Percentiles rank a stretch among this genome's conserved stretches.
phyloP scores from a whole-genome alignment of 2,329 filamentous ascomycete species.

The Claviceps digitariae region DNA sequence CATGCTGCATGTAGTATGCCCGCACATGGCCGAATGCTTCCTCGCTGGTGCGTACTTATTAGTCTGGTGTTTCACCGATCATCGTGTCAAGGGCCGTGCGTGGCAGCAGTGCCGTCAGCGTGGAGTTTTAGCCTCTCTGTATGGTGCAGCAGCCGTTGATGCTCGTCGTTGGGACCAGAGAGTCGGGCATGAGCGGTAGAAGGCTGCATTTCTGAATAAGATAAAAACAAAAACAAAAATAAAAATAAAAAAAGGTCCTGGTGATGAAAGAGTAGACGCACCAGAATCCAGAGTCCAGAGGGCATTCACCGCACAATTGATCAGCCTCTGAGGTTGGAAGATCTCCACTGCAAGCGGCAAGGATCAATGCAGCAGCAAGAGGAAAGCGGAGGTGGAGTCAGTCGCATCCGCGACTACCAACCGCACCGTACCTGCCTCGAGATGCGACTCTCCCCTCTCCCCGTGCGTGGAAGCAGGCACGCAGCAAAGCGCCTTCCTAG shows the following conservation, averaged over 20 bases:
- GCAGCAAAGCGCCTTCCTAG: too few species aligned
- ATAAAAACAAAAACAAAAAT: too few species aligned
- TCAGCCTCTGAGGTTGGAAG: neutral
- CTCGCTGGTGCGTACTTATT: neutral
- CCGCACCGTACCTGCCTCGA: neutral
- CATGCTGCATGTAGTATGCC: neutral
- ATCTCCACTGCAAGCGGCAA: neutral
- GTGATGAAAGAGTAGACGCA: too few species aligned
- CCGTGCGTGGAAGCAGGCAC: neutral
- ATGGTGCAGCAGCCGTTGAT: neutral
- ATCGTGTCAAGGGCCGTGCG: neutral
- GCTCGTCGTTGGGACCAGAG: too few species aligned
- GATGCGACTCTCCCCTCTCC: neutral
- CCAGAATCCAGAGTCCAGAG: too few species aligned
- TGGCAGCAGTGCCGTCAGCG: neutral
- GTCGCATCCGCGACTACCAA: neutral
- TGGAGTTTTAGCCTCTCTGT: neutral
- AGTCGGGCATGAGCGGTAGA: too few species aligned
- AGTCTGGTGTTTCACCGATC: neutral
- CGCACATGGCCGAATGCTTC: neutral
- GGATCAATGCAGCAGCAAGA: neutral
- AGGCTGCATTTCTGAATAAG: too few species aligned
- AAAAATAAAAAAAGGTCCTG: too few species aligned
- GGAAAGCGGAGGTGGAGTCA: constrained; percentile 1
- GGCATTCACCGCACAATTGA: too few species aligned